Evolutionary conservation across 2,329 filamentous ascomycete species (phyloP).

Genomic region (Calonectria pteridis): DNA sequence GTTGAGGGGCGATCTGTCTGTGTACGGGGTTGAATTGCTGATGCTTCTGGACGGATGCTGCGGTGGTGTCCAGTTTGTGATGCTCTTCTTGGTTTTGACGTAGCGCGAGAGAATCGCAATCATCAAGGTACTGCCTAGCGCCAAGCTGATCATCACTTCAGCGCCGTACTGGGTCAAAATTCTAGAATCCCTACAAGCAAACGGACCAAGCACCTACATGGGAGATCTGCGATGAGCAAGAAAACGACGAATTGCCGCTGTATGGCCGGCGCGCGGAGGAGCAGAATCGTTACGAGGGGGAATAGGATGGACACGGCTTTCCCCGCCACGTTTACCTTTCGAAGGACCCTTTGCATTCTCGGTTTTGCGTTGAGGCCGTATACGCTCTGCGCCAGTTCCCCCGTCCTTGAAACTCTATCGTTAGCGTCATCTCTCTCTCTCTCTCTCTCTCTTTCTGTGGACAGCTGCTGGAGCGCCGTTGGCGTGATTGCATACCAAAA

Average conservation of each 20-base stretch:
- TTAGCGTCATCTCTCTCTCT: too few relatives aligned
- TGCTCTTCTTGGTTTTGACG: background rate
- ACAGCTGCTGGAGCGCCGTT: background rate
- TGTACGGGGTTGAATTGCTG: background rate
- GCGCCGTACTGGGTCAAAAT: background rate
- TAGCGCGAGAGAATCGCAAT: background rate
- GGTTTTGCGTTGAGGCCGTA: background rate
- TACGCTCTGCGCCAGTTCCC: background rate
- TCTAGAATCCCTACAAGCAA: background rate
- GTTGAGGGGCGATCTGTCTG: background rate
- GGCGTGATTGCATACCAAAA: background rate
- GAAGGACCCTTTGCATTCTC: background rate
- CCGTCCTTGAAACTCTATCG: background rate
- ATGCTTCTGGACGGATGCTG: background rate
- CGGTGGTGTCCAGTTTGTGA: background rate
- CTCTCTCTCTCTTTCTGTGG: too few relatives aligned
- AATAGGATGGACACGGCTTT: background rate
- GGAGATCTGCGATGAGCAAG: background rate
- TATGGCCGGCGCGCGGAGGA: background rate
- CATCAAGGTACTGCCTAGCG: background rate
- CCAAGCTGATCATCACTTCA: constrained; percentile 2
- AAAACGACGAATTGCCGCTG: background rate
- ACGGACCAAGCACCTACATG: background rate
- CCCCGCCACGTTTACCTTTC: background rate
- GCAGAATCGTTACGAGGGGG: background rate